Evolutionary conservation across 2,329 filamentous ascomycete genomes (phyloP), one percentile per base, ranked within the genome.

Genomic region (Fonsecaea monophora): DNA sequence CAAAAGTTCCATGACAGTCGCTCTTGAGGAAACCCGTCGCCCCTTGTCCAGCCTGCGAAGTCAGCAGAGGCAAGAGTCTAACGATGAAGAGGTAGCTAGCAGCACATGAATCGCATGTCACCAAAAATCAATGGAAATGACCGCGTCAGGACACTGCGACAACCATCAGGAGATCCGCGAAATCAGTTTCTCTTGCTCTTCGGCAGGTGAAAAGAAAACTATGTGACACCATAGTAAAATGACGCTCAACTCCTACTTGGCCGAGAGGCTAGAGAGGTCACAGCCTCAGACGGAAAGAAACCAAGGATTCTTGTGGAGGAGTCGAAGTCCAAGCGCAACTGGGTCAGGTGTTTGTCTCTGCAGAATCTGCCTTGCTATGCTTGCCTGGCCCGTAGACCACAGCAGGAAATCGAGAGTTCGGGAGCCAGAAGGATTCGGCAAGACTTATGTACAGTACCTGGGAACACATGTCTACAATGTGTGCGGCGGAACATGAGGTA

Each of bases 361-460:
- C n/a, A 12, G 53, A 35, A 35, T 55, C 35, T 55, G 25, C 4
- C 45, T 30, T 50, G 25, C 18, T 13, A 6, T 50, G 45, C 45
- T 50, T 21, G 10, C 21, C 45, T 50, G 21, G 45, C 21, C 53
- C 10, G n/a, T 30, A 55, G 53, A n/a, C 30, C 53, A 55, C 34
- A 4, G 34, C 34, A 55, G n/a, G 30, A 54, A 25, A 10, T 48
- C 37, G 13, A 8, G 37, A 40, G 30, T 35, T n/a, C 30, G 21
- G 32, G 18, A 53, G 13, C 34, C 48, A 61, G 32, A 40, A 40
- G 61, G 30, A 38, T 38, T 38, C 38, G 38, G 61, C 38, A 12
- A 37, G 38, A 37, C 48, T 61, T 61, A 61, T 61, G 57, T 40
- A 40, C 3, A 25, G 18, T 61, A 61, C 45, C 34, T 53, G 5